Evolutionary conservation across 2,329 filamentous ascomycete genomes (phyloP).

Genomic region (Fusarium falciforme): DNA sequence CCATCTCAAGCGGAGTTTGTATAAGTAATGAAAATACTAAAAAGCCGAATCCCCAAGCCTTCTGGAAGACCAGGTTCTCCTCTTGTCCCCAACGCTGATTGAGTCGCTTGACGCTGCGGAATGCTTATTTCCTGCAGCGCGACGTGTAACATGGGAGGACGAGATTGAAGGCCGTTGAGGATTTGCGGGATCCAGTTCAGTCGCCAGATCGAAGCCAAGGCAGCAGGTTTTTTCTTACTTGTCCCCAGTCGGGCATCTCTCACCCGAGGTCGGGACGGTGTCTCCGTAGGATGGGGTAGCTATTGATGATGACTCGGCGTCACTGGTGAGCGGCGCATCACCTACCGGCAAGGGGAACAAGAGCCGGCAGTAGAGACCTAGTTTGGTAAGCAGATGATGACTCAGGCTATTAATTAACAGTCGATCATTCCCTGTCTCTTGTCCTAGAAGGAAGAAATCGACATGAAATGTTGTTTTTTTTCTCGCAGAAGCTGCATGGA

Average conservation of each 20-base stretch:
- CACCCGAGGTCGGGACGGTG: constrained; percentile 9
- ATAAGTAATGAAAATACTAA: constrained; percentile 27
- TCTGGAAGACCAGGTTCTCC: constrained; percentile 28
- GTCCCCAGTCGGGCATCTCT: constrained; percentile 7
- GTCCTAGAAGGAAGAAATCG: not conserved
- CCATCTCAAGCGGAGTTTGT: constrained; percentile 19
- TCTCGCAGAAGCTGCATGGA: constrained; percentile 25
- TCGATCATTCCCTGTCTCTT: not conserved
- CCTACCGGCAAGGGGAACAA: not conserved
- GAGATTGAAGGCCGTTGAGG: not conserved
- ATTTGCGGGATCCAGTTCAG: not conserved
- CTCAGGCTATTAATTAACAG: constrained; percentile 13
- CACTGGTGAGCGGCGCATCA: constrained; percentile 6
- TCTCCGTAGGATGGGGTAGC: not conserved
- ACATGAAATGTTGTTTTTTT: not conserved
- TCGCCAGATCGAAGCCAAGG: constrained; percentile 6
- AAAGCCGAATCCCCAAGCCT: not conserved
- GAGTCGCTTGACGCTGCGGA: constrained; percentile 10
- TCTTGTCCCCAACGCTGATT: not conserved
- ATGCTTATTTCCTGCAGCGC: constrained; percentile 30
- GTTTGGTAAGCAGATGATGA: not conserved
- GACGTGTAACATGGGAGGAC: constrained; percentile 4
- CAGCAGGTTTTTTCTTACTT: not conserved
- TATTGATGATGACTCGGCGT: not conserved
- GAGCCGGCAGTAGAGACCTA: not conserved